Base-by-base conservation (phyloP, 352 stramenopile species). In the Phytophthora nicotianae region DNA sequence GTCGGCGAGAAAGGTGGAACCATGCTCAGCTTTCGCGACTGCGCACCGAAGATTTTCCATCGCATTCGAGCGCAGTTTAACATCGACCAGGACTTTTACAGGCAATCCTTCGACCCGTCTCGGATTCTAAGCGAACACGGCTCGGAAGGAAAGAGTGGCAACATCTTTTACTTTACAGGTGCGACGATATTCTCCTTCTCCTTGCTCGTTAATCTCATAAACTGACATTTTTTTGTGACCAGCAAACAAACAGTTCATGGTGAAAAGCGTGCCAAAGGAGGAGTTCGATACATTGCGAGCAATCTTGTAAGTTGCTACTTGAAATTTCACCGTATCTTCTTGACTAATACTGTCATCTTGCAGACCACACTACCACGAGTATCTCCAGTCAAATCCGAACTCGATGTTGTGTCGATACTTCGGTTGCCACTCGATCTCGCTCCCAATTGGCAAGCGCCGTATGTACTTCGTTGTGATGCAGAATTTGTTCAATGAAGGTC, bases 391-490 rank as follows among this genome's bases (percentile, higher is more conserved):
- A 16, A 89, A 93, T 56, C 86, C 86, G 0, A 53, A 88, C 42
- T 90, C 78, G 50, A 81, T 86, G 70, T 67, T 95, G 26, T 92
- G 86, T 37, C 77, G 83, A 16, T 93, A 95, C 70, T 93, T 90
- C 68, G 86, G 86, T 33, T 95, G 86, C 60, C 86, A 92, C 62
- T 93, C 84, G 10, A 95, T 95, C 70, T 89, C 86, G 43, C 62
- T 95, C 8, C 86, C 86, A 13, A 89, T 95, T 16, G 86, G 86
- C 47, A 93, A 77, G 43, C 81, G 86, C 16, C 77, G 86, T 14
- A 95, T 95, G 86, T 93, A 91, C 65, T 95, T 95, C 49, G 86
- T 95, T 11, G 84, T 95, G 51, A 95, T 95, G 86, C 84, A 93
- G 21, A 95, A 95, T 45, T 69, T 95, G 4, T 95, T 95, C 55